These are phyloP conservation scores for Tardiomyces digboiensis DNA, from an alignment of 1,139 yeast species.

Conservation along the genomic window DNA sequence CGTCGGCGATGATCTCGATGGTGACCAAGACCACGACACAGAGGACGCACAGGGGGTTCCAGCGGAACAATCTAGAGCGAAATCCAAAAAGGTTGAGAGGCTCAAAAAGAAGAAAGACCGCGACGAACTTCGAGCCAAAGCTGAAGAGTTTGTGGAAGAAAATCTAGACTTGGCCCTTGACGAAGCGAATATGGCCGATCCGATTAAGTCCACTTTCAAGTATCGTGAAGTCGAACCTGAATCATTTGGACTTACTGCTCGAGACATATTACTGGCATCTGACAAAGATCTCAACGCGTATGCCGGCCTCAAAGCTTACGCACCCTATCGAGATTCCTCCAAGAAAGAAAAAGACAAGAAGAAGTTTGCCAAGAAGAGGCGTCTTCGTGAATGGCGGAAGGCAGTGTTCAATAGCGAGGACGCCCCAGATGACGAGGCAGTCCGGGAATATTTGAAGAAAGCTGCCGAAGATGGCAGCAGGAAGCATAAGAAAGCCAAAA, in stretches of 20 bases:
- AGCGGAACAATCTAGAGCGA: conserved; percentile 11
- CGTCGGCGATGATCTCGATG: conserved; percentile 22
- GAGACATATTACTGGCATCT: conserved; percentile 87
- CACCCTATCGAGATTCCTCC: conserved; percentile 81
- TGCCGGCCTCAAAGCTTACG: conserved; percentile 85
- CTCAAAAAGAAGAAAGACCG: conserved; percentile 54
- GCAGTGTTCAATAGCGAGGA: conserved; percentile 60
- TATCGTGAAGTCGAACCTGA: conserved; percentile 97
- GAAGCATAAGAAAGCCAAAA: conserved; percentile 4
- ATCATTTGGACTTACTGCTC: conserved; percentile 71
- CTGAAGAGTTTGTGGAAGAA: conserved; percentile 60
- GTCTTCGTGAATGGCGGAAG: conserved; percentile 85
- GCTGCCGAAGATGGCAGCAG: not conserved
- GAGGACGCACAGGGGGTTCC: conserved; percentile 21
- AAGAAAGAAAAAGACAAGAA: conserved; percentile 68
- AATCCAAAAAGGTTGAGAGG: conserved; percentile 35
- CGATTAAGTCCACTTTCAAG: conserved; percentile 60
- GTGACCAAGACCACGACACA: conserved; percentile 18
- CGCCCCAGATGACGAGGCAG: conserved; percentile 39
- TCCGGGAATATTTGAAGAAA: conserved; percentile 13
- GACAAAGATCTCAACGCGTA: conserved; percentile 76
- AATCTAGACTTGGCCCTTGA: conserved; percentile 31
- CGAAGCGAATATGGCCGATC: conserved; percentile 16
- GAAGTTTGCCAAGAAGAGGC: conserved; percentile 72
- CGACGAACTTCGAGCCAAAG: conserved; percentile 50